phyloP scores from a whole-genome alignment of 2,329 filamentous ascomycete species.

The Aureobasidium musti region DNA sequence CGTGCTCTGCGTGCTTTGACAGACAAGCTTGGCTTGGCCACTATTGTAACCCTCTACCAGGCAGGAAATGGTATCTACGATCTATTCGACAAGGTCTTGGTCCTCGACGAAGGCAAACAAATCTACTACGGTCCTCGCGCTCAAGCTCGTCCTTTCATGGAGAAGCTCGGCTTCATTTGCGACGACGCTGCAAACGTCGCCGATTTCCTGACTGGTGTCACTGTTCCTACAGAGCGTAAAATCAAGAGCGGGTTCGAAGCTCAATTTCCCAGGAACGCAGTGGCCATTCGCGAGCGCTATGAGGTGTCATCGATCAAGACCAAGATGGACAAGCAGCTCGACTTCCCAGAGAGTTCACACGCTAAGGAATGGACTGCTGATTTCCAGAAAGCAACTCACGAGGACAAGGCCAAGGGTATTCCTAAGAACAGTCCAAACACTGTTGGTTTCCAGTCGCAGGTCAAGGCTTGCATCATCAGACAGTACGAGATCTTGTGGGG shows the following conservation, averaged over 20 bases:
- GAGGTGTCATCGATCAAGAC: constrained; percentile 54
- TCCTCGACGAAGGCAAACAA: constrained; percentile 66
- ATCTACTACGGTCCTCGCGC: constrained; percentile 64
- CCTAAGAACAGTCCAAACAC: constrained; percentile 59
- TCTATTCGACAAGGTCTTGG: constrained; percentile 69
- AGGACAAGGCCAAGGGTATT: constrained; percentile 59
- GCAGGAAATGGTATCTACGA: constrained; percentile 70
- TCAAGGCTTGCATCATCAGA: constrained; percentile 58
- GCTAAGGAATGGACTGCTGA: constrained; percentile 54
- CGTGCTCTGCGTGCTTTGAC: constrained; percentile 66
- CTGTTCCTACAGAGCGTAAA: constrained; percentile 55
- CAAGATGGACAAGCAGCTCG: constrained; percentile 58
- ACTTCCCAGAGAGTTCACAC: constrained; percentile 55
- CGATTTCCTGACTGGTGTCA: constrained; percentile 67
- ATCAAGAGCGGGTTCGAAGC: constrained; percentile 49
- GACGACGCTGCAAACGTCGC: constrained; percentile 63
- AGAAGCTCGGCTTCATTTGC: constrained; percentile 64
- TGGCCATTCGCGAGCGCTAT: constrained; percentile 53
- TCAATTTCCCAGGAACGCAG: constrained; percentile 49
- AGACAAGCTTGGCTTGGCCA: constrained; percentile 60
- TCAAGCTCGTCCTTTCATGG: constrained; percentile 65
- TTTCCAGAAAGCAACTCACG: constrained; percentile 56
- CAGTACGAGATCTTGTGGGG: constrained; percentile 68
- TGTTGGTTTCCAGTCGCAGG: constrained; percentile 57
- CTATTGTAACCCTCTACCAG: constrained; percentile 68